Conservation (phyloP, 164 flowering plant species). For the Cinnamomum chago region DNA sequence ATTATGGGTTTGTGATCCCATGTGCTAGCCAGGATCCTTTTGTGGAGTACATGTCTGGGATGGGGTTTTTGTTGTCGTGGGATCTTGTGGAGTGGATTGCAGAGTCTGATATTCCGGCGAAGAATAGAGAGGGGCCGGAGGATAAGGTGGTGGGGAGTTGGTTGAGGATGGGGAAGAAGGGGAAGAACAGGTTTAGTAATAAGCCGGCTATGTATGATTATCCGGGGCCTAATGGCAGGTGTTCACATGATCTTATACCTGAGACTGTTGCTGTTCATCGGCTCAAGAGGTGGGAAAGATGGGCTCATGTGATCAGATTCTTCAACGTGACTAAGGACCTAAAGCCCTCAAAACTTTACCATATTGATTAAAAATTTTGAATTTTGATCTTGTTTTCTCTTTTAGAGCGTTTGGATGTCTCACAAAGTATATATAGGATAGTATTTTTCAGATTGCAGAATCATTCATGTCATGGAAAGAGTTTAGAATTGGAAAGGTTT, state of each 20-base stretch:
- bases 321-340: conserved; percentile 49
- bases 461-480: too few relatives aligned
- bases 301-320: conserved; percentile 43
- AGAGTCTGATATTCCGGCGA: conserved; percentile 36
- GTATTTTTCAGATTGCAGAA: too few relatives aligned
- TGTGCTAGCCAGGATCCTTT: conserved; percentile 49
- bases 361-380: conserved; percentile 11
- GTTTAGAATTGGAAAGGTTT: too few relatives aligned
- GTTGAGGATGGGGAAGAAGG: conserved; percentile 46
- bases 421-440: not conserved
- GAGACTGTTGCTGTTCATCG: conserved; percentile 59
- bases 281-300: conserved; percentile 56
- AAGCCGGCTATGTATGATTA: conserved; percentile 67
- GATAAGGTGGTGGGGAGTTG: conserved; percentile 56
- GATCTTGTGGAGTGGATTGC: conserved; percentile 55
- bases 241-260: conserved; percentile 55
- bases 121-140: conserved; percentile 43
- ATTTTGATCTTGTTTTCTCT: too few relatives aligned
- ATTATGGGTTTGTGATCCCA: conserved; percentile 62
- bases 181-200: conserved; percentile 32
- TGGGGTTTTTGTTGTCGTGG: conserved; percentile 65
- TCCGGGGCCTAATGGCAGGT: conserved; percentile 51
- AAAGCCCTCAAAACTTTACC: conserved; percentile 33
- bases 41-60: conserved; percentile 65
- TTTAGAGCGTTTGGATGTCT: not conserved